Base-by-base conservation (phyloP, 2,329 filamentous ascomycete species). In the Penicillium sp. region DNA sequence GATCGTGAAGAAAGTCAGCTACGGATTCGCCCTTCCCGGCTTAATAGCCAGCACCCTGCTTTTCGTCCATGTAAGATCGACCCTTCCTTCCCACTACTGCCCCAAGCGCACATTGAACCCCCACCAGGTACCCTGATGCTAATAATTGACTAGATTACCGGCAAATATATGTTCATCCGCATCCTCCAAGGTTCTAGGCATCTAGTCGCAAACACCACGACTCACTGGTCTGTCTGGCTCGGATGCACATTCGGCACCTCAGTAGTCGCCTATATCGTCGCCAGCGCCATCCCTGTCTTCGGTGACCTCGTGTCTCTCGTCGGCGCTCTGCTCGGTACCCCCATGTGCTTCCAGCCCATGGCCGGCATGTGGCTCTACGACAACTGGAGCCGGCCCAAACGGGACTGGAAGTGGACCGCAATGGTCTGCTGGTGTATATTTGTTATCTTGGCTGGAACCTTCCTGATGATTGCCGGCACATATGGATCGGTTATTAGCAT, bases 331-430 rank as follows among this genome's bases (percentile, higher is more conserved):
- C 59, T 69, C 6, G 64, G 64, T 3, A 61, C 62, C 8, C 51
- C 56, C 2, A 62, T 66, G 58, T 63, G 55, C 18, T 61, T 66
- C 52, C 62, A 64, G 37, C 69, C 70, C 6, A 72, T 73, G 67
- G 75, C 73, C 6, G 68, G 64, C 59, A 77, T 78, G 75, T 78
- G 76, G 76, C 61, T 78, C 0, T 76, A 76, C 47, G 74, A 77
- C 55, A 74, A 77, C 54, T 76, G 73, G 74, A 57, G 48, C 18
- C 57, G 53, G 5, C 61, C 59, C 6, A 65, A 59, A 26, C 55
- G 58, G 14, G 59, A 56, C 1, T 20, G 31, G 3, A 45, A 31
- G n/a, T 67, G 64, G 65, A 57, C 45, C 4, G 12, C 59, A 8
- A 55, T 62, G 58, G 62, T 63, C 11, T 37, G 41, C 37, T 68